Percentiles rank a stretch among this genome's conserved stretches.
These are phyloP conservation scores for Pseudogymnoascus sp. DNA, from an alignment of 2,329 filamentous ascomycete species.

Conservation along the genomic window DNA sequence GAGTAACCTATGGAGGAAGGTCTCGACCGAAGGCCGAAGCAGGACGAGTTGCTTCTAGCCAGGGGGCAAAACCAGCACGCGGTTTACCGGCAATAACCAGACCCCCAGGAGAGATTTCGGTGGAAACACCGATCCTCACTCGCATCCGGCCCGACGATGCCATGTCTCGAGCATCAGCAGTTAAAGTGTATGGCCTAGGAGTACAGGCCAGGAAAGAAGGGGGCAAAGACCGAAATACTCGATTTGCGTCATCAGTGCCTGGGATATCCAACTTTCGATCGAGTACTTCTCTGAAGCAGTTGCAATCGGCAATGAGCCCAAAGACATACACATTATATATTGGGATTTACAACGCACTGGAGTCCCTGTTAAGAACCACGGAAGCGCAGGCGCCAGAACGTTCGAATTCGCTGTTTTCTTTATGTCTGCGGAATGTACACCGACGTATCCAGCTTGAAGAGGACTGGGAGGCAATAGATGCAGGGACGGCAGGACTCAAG, in stretches of 20 bases:
- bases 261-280: background rate
- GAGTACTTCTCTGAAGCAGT: background rate
- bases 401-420: slow-evolving; percentile 35
- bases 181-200: background rate
- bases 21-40: background rate
- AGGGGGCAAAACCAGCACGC: background rate
- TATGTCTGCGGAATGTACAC: slow-evolving; percentile 42
- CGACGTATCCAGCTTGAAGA: slow-evolving; percentile 40
- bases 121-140: slow-evolving; percentile 27
- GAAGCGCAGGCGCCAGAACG: background rate
- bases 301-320: background rate
- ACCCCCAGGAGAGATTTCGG: slow-evolving; percentile 23
- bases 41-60: background rate
- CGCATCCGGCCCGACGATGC: slow-evolving; percentile 13
- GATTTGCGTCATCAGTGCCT: background rate
- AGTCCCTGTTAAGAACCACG: slow-evolving; percentile 35
- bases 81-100: background rate
- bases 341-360: slow-evolving; percentile 37
- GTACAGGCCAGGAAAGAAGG: background rate
- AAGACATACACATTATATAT: slow-evolving; percentile 33
- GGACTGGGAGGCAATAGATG: slow-evolving; percentile 32
- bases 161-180: background rate
- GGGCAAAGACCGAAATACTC: background rate
- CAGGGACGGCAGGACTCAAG: slow-evolving; percentile 31
- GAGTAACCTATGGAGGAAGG: background rate